Conservation (phyloP, 1,284 basidiomycete species). For the Tetrapyrgos nigripes region DNA sequence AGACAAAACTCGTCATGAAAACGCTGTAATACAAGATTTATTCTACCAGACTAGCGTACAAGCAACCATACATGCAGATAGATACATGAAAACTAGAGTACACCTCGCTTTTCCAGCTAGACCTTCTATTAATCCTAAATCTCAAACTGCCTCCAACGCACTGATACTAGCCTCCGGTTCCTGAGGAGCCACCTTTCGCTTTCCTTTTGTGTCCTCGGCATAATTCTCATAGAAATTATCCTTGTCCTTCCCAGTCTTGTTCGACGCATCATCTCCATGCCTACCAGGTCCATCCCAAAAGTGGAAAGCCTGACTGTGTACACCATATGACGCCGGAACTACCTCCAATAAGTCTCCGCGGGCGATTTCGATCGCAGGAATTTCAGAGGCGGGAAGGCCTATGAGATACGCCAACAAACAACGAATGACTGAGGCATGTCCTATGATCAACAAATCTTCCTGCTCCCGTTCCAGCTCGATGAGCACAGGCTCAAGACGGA, state of each 20-base stretch:
- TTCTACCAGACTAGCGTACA: too few relatives aligned
- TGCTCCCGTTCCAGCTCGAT: conserved; percentile 85
- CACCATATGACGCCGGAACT: conserved; percentile 89
- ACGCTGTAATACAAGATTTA: too few relatives aligned
- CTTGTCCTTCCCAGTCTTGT: conserved; percentile 54
- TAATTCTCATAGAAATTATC: conserved; percentile 88
- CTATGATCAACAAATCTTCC: conserved; percentile 81
- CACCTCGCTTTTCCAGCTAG: too few relatives aligned
- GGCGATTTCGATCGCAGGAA: conserved; percentile 95
- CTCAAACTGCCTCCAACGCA: conserved; percentile 9
- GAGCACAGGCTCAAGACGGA: conserved; percentile 83
- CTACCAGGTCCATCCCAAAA: conserved; percentile 90
- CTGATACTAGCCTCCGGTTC: conserved; percentile 16
- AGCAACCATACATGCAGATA: too few relatives aligned
- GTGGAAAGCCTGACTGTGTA: conserved; percentile 87
- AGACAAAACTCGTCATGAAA: too few relatives aligned
- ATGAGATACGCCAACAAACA: conserved; percentile 93
- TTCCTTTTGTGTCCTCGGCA: conserved; percentile 82
- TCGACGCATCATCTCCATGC: conserved; percentile 49
- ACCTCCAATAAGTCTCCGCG: conserved; percentile 91
- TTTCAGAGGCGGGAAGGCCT: conserved; percentile 94
- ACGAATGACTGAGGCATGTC: conserved; percentile 96
- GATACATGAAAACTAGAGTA: too few relatives aligned
- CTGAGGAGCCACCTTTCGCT: conserved; percentile 45
- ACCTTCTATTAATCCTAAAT: neutral